Base-by-base conservation (phyloP, 306 rosid genomes). In the Abrus precatorius region DNA sequence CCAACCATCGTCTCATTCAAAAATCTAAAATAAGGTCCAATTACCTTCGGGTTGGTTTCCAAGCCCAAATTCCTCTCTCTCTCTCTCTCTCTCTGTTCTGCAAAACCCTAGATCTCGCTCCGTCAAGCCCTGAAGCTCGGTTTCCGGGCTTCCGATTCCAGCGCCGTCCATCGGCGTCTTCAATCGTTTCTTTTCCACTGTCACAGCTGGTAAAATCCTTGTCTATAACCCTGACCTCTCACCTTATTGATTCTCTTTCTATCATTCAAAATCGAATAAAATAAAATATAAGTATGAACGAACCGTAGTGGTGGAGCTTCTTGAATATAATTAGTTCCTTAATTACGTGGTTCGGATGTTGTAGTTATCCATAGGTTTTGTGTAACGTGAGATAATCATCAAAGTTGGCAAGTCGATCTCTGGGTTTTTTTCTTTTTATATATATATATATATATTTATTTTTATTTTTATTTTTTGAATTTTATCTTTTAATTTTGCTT, bases 111-210 rank as follows among this genome's bases (percentile, higher is more conserved):
- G 48, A 63, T 36, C 69, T n/a, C 30, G 13, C 69, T 36, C 48
- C 69, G 45, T 36, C 69, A 7, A n/a, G 69, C 69, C 69, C 69
- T 62, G 69, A 36, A 13, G 69, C 47, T 36, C 47, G 29, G 11
- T 36, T 63, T 63, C 48, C 47, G 69, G 69, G 69, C 69, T 36
- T 63, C 69, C 69, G 45, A 44, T 61, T 61, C 27, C 67, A 12
- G 13, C 41, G 66, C 41, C 20, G 44, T 34, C 66, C 66, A 32
- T 60, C 63, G 63, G 8, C 13, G 13, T 28, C 65, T 3, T 60
- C 11, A 4, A 20, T 47, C 69, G 48, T 63, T 63, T 34, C 11
- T 34, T 34, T 34, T 38, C 5, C 48, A 0, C 29, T 36, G 47
- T 63, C 36, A 63, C 2, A 12, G 12, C 69, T 63, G 47, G 69